Evolutionary conservation across 768 basidiomycete species (phyloP), one percentile per base, ranked within the genome.

Genomic region (Lentinula edodes): DNA sequence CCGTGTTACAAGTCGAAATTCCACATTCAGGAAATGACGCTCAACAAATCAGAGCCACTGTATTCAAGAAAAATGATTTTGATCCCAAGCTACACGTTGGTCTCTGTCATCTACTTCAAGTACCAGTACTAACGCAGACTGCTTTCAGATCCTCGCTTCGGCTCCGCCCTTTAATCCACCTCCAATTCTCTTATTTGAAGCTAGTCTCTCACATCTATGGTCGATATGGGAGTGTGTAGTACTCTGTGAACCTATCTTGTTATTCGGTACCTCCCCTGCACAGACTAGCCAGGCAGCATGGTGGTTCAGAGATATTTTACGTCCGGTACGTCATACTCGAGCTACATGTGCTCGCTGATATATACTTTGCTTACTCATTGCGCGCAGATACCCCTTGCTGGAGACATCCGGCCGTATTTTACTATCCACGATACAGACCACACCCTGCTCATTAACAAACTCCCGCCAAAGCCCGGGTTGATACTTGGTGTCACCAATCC

Each of bases 371-470:
- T 16, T 28, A 41, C 34, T 20, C 43, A 34, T 2, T 39, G 3
- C 9, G 3, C 9, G 20, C 46, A 94, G 93, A 87, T 96, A 35
- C 93, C 94, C 3, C 78, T 92, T 7, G 84, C 88, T 0, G 85
- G 85, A 1, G 95, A 99, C 68, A 85, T 93, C 67, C 83, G 96
- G 8, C 96, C 96, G 0, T 99, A 96, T 72, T 91, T 98, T 65
- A 97, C 96, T 15, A 94, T 99, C 67, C 96, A 98, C 70, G 96
- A 98, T 68, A 82, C 82, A n/a, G 95, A 97, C 62, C 86, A 89
- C 64, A 66, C 80, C 3, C 68, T 80, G 1, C 72, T 99, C 12
- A 87, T 97, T 46, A 94, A 93, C 70, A 87, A 87, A 63, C 83
- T 90, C 35, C 83, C 87, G n/a, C 93, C 91, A 0, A 86, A 86